These are phyloP conservation scores for Trichocladium antarcticum DNA, from an alignment of 495 filamentous ascomycete species.

Conservation along the genomic window DNA sequence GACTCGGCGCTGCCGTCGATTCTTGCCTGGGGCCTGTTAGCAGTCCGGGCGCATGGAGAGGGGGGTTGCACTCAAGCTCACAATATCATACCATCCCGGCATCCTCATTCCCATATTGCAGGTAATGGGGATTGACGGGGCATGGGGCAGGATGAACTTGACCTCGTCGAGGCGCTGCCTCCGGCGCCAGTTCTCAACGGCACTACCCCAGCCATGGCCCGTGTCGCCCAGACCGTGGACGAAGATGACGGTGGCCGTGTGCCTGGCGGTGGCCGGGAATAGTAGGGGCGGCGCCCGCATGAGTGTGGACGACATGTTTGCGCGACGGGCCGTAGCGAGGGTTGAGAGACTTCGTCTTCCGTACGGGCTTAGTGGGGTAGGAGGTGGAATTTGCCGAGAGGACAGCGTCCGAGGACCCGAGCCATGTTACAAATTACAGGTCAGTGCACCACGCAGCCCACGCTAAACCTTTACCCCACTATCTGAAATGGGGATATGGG, in stretches of 20 bases:
- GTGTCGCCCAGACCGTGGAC: slow-evolving; percentile 70
- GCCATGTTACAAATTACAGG: no score
- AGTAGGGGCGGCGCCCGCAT: slow-evolving; percentile 41
- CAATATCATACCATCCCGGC: slow-evolving; percentile 91
- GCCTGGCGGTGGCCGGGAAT: slow-evolving; percentile 76
- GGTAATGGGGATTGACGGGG: slow-evolving; percentile 85
- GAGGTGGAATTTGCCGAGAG: no score
- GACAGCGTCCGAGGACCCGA: no score
- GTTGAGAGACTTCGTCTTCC: no score
- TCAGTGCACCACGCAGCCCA: no score
- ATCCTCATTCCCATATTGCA: slow-evolving; percentile 68
- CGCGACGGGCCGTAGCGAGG: no score
- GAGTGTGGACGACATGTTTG: slow-evolving; percentile 24
- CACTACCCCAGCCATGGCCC: slow-evolving; percentile 61
- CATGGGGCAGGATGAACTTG: slow-evolving; percentile 87
- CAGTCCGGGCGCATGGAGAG: neutral
- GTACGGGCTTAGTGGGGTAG: no score
- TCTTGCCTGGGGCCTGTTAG: slow-evolving; percentile 12
- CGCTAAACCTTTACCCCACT: no score
- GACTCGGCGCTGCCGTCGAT: slow-evolving; percentile 37
- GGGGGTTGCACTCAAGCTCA: slow-evolving; percentile 37
- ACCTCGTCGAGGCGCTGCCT: slow-evolving; percentile 78
- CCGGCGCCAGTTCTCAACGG: slow-evolving; percentile 84
- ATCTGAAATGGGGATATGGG: neutral
- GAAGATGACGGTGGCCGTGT: slow-evolving; percentile 92